Conservation (phyloP, 202 grass and related monocot species). For the Schoenoplectus tabernaemontani region DNA sequence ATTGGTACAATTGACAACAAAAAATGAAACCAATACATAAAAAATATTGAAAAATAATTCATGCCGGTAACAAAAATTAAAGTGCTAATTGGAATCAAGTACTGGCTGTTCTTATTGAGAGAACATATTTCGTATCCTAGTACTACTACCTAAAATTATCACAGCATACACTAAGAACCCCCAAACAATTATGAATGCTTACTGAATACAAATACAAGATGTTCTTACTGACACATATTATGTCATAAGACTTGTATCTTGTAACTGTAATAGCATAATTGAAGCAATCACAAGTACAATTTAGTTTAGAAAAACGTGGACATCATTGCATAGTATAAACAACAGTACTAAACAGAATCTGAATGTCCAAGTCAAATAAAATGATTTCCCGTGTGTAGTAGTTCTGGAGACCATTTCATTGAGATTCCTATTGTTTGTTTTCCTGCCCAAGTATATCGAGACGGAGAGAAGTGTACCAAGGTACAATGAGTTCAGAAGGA, state of each 20-base stretch:
- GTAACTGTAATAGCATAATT: not conserved
- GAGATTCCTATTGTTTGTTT: constrained; percentile 4
- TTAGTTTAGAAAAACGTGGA: constrained; percentile 12
- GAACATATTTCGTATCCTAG: constrained; percentile 2
- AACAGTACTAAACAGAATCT: constrained; percentile 21
- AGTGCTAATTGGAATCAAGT: constrained; percentile 13
- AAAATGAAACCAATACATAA: constrained; percentile 5
- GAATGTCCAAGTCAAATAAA: constrained; percentile 16
- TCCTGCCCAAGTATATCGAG: constrained; percentile 36
- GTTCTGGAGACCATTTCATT: constrained; percentile 13
- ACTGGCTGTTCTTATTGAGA: constrained; percentile 16
- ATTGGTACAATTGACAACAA: not conserved
- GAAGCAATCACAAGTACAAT: constrained; percentile 11
- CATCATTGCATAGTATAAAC: constrained; percentile 19
- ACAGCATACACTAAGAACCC: not conserved
- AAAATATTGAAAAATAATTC: constrained; percentile 26
- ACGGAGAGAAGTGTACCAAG: constrained; percentile 41
- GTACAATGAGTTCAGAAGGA: constrained; percentile 48
- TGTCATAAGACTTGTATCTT: not conserved
- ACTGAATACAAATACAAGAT: constrained; percentile 14
- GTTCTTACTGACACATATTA: constrained; percentile 8
- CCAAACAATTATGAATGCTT: not conserved
- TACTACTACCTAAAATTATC: not conserved
- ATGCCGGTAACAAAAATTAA: constrained; percentile 1
- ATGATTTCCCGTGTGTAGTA: constrained; percentile 9